Percentiles rank a stretch among this genome's conserved stretches.
Conservation (phyloP, 2,329 filamentous ascomycete genomes). For the Trichoderma guizhouense region DNA sequence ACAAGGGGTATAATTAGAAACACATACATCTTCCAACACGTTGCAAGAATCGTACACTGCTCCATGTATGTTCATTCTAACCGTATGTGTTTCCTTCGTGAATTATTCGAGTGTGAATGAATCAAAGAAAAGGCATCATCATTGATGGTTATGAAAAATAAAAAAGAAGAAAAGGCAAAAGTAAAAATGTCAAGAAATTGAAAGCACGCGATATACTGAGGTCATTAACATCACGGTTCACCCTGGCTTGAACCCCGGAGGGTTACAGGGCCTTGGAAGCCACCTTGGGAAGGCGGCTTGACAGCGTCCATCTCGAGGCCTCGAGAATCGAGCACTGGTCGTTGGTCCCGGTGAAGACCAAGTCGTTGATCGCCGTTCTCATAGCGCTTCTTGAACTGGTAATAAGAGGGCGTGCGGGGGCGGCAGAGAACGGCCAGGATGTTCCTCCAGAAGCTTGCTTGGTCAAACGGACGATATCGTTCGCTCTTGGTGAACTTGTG, state of each 20-base stretch:
- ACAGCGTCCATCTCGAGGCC: constrained; percentile 73
- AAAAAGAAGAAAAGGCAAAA: background rate
- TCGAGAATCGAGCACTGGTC: constrained; percentile 48
- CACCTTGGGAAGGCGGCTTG: constrained; percentile 31
- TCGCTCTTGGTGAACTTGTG: constrained; percentile 94
- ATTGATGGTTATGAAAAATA: background rate
- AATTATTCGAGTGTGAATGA: background rate
- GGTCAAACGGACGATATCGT: constrained; percentile 84
- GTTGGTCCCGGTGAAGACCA: constrained; percentile 44
- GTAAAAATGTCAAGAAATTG: background rate
- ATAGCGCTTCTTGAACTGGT: constrained; percentile 78
- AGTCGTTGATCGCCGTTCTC: constrained; percentile 82
- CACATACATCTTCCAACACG: constrained; percentile 16
- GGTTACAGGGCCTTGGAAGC: constrained; percentile 54
- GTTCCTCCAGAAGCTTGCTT: constrained; percentile 71
- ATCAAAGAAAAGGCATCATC: background rate
- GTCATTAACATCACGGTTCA: constrained; percentile 14
- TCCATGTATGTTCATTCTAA: constrained; percentile 10
- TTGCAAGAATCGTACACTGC: constrained; percentile 16
- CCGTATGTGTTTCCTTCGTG: constrained; percentile 5
- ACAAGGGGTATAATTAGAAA: constrained; percentile 15
- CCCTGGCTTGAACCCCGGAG: constrained; percentile 37
- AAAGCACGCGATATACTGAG: background rate
- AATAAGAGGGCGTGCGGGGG: constrained; percentile 82
- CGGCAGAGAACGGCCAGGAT: constrained; percentile 77